Evolutionary conservation across 2,329 filamentous ascomycete genomes (phyloP), one percentile per base, ranked within the genome.

Genomic region (Cytospora piceicola): DNA sequence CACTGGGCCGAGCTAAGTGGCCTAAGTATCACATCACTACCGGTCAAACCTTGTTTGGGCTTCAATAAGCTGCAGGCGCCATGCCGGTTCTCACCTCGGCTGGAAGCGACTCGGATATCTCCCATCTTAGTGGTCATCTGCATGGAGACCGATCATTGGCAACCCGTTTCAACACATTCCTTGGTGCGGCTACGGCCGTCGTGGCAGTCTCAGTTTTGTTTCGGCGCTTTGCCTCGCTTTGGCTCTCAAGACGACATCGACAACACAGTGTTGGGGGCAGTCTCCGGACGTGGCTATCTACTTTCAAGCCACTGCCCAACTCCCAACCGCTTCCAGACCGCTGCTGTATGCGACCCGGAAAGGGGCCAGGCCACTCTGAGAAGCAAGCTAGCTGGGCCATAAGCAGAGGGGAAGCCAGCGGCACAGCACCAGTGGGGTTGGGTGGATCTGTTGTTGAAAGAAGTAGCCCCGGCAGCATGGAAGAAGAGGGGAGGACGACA

Each of bases 401-500:
- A 49, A 68, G 59, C 58, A 64, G 66, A 58, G 56, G 59, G 59
- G 60, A 58, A 66, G 60, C 49, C 30, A 61, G 59, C 51, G 64
- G 61, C 67, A 54, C 61, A 69, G 59, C 54, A 58, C 57, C 58
- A 55, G 54, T 58, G 67, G 62, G 68, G 70, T 63, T 66, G 55
- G 49, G 64, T 67, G 56, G 65, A 63, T 36, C 60, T 58, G 53
- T 39, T n/a, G 46, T 39, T n/a, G 46, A 64, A 53, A 51, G 64
- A 58, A 59, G 54, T 51, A 56, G 63, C 63, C 9, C 29, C 56
- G 63, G 63, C 61, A 58, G 54, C 15, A 71, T 69, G 66, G 70
- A 69, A 61, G 72, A 75, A 61, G 73, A 73, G 68, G 58, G 59
- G 39, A 59, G 42, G 30, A 32, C 63, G 34, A 56, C 58, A 42